Conservation (phyloP, 805 yeast species). For the Lipomyces sp. region DNA sequence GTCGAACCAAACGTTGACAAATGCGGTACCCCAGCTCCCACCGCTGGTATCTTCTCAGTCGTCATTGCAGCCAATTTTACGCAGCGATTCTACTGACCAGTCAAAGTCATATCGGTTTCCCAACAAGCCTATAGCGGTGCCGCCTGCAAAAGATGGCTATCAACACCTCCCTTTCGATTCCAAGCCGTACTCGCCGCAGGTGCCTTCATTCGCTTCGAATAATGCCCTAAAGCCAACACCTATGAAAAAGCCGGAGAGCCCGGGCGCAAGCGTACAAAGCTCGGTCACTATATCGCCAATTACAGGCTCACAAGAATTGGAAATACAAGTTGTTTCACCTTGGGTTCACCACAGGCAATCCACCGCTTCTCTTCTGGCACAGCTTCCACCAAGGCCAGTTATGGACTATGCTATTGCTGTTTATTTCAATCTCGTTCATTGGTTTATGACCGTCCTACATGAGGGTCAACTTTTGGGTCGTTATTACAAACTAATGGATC, state of each 20-base stretch:
- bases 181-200: not conserved
- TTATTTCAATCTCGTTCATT: constrained; percentile 20
- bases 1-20: too few species aligned
- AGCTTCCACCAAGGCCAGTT: constrained; percentile 16
- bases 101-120: not conserved
- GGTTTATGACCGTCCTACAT: constrained; percentile 17
- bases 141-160: too few species aligned
- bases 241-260: too few species aligned
- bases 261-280: too few species aligned
- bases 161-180: not conserved
- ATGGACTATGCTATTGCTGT: constrained; percentile 15
- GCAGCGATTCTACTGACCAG: too few species aligned
- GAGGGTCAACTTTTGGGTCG: constrained; percentile 12
- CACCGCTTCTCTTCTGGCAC: constrained; percentile 12
- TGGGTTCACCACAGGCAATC: constrained; percentile 13
- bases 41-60: too few species aligned
- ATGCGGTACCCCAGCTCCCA: too few species aligned
- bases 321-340: not conserved
- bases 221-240: too few species aligned
- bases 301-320: too few species aligned
- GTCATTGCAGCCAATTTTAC: too few species aligned
- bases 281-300: too few species aligned
- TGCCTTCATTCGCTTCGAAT: not conserved
- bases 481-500: constrained; percentile 3
- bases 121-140: not conserved